Conservation (phyloP, 139 green algal genomes). For the Axilococcus clingmanii region DNA sequence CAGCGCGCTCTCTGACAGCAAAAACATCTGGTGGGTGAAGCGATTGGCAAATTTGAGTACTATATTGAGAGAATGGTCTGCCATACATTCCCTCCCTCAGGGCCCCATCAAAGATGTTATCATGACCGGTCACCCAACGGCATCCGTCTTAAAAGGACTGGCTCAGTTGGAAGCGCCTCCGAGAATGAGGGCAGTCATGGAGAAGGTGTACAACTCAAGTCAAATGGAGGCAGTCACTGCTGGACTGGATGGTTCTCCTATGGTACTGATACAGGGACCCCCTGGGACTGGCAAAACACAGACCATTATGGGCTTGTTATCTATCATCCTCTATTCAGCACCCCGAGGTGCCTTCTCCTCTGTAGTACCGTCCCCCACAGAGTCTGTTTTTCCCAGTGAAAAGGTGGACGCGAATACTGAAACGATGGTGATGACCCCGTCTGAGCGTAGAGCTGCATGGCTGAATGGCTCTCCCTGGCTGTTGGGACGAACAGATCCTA, state of each 20-base stretch:
- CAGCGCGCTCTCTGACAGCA: no score
- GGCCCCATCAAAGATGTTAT: neutral
- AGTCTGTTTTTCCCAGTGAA: conserved; percentile 45
- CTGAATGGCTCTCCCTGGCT: neutral
- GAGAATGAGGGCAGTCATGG: conserved; percentile 50
- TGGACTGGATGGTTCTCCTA: conserved; percentile 58
- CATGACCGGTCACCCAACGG: neutral
- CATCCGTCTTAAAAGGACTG: neutral
- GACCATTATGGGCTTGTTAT: conserved; percentile 74
- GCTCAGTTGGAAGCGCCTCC: conserved; percentile 55
- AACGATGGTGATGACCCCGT: neutral
- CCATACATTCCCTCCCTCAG: conserved; percentile 60
- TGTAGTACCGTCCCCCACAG: no score
- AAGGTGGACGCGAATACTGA: no score
- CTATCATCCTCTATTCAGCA: no score
- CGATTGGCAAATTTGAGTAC: conserved; percentile 76
- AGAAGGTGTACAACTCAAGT: conserved; percentile 56
- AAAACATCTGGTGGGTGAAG: conserved; percentile 74
- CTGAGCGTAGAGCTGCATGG: neutral
- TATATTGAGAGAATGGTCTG: conserved; percentile 80
- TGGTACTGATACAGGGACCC: conserved; percentile 77
- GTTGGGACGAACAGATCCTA: neutral
- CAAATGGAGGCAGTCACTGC: conserved; percentile 56
- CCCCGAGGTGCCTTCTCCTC: no score
- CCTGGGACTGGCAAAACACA: conserved; percentile 90